A percentile compares a stretch with the other conserved stretches of the same genome.
phyloP scores from a whole-genome alignment of 1,139 yeast genomes.

The Yamadazyma mexicana region DNA sequence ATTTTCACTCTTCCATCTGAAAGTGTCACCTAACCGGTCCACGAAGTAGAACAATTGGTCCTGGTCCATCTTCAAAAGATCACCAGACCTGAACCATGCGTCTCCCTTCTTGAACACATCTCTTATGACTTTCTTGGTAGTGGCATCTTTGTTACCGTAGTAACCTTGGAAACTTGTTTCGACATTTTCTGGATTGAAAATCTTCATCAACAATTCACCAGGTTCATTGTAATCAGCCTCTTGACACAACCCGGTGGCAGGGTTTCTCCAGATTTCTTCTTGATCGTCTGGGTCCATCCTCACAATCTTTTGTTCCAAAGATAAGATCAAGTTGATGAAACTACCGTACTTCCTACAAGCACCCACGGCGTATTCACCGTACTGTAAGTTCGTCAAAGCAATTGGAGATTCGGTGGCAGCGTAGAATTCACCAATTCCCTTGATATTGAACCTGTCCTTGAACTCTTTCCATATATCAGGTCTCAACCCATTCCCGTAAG shows the following conservation, averaged over 20 bases:
- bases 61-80: slow-evolving; percentile 67
- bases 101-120: slow-evolving; percentile 85
- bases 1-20: slow-evolving; percentile 96
- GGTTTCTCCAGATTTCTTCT: slow-evolving; percentile 67
- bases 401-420: slow-evolving; percentile 94
- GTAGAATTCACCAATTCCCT: slow-evolving; percentile 85
- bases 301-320: slow-evolving; percentile 61
- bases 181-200: slow-evolving; percentile 61
- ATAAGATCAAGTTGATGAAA: slow-evolving; percentile 53
- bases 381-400: slow-evolving; percentile 82
- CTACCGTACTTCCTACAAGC: slow-evolving; percentile 86
- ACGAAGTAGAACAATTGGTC: slow-evolving; percentile 79
- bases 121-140: slow-evolving; percentile 68
- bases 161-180: slow-evolving; percentile 89
- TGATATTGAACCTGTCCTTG: slow-evolving; percentile 72
- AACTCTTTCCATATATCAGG: slow-evolving; percentile 89
- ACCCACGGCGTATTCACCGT: slow-evolving; percentile 81
- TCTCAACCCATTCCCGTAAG: slow-evolving; percentile 91
- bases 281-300: slow-evolving; percentile 85
- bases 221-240: slow-evolving; percentile 55
- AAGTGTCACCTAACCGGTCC: slow-evolving; percentile 93
- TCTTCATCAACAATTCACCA: slow-evolving; percentile 83
- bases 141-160: slow-evolving; percentile 76
- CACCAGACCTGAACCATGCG: slow-evolving; percentile 91
- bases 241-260: slow-evolving; percentile 59